Evolutionary conservation across 176 grass and related monocot genomes (phyloP).

Genomic region (Oryza meyeriana): DNA sequence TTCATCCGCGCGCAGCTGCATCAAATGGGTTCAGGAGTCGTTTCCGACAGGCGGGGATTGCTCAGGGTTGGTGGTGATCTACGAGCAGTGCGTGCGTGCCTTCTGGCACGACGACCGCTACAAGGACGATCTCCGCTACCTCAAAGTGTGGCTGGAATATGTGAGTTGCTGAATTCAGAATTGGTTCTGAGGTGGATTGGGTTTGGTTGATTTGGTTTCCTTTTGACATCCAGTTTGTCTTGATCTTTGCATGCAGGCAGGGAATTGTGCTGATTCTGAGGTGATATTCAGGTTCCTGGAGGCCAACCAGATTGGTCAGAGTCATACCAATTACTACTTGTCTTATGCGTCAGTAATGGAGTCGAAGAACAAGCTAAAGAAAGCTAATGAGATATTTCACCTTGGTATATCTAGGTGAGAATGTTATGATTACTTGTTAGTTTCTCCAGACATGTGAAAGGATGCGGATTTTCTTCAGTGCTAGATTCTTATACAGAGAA

Average conservation of each 20-base stretch:
- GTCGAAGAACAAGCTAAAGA: constrained; percentile 78
- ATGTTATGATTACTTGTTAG: not conserved
- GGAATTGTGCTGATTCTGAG: constrained; percentile 72
- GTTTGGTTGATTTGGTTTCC: not conserved
- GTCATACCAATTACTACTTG: constrained; percentile 67
- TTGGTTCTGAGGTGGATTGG: not conserved
- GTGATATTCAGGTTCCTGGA: constrained; percentile 79
- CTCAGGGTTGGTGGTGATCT: constrained; percentile 86
- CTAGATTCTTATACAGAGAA: not conserved
- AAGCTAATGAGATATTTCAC: constrained; percentile 73
- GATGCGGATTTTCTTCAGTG: not conserved
- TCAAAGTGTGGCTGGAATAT: constrained; percentile 99
- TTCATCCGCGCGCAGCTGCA: constrained; percentile 52
- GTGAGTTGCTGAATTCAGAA: constrained; percentile 38
- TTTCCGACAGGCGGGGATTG: constrained; percentile 84
- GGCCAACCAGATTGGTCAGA: constrained; percentile 78
- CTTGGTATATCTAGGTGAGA: constrained; percentile 88
- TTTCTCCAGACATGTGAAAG: not conserved
- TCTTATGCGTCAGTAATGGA: constrained; percentile 67
- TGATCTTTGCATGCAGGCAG: constrained; percentile 58
- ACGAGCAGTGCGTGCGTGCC: constrained; percentile 87
- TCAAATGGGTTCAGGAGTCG: constrained; percentile 97
- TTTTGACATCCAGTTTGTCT: constrained; percentile 3
- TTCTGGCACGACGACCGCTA: constrained; percentile 89
- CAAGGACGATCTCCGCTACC: constrained; percentile 86